phyloP scores from a whole-genome alignment of 1,284 basidiomycete genomes.

The Coniophora puteana region DNA sequence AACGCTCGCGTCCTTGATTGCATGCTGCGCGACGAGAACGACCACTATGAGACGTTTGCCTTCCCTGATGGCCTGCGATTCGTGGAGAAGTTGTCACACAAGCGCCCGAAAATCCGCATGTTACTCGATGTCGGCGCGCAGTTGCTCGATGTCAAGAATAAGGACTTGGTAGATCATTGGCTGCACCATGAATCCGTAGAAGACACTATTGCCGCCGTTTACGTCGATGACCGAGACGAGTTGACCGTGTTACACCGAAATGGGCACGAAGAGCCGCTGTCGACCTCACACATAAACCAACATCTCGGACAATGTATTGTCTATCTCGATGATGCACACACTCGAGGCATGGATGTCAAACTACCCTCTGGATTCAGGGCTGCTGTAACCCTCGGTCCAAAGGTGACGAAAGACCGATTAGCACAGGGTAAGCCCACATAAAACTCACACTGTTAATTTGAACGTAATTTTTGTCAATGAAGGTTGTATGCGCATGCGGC shows the following conservation, averaged over 20 bases:
- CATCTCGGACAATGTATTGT: conserved; percentile 42
- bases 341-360: conserved; percentile 53
- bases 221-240: conserved; percentile 43
- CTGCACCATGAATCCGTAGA: conserved; percentile 27
- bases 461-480: too few species aligned
- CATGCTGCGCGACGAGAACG: conserved; percentile 42
- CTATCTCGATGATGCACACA: conserved; percentile 58
- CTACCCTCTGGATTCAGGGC: conserved; percentile 42
- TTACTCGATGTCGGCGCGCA: conserved; percentile 57
- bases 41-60: conserved; percentile 30
- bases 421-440: conserved; percentile 44
- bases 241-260: conserved; percentile 39
- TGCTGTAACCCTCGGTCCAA: conserved; percentile 50
- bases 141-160: conserved; percentile 47
- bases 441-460: too few species aligned
- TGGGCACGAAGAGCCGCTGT: conserved; percentile 33
- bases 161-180: conserved; percentile 38
- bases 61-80: conserved; percentile 25
- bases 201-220: conserved; percentile 39
- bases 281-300: conserved; percentile 39
- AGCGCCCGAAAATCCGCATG: conserved; percentile 37
- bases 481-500: conserved; percentile 52
- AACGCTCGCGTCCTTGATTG: conserved; percentile 46
- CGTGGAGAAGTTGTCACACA: conserved; percentile 28
- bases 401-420: conserved; percentile 51